Evolutionary conservation across 176 grass and related monocot genomes (phyloP).

Genomic region (Avena eriantha): DNA sequence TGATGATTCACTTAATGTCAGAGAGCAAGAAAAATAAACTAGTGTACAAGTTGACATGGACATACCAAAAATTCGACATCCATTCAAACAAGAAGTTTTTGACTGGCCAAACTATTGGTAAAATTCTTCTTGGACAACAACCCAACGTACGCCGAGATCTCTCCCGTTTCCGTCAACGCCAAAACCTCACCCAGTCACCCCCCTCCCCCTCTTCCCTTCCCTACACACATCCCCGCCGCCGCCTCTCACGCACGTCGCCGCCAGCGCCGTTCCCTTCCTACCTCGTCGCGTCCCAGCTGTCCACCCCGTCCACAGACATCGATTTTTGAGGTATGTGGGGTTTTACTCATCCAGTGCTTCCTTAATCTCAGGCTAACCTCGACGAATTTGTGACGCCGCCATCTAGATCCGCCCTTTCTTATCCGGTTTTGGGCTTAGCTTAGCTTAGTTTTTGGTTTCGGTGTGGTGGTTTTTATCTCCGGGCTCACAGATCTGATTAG

Average conservation of each 20-base stretch:
- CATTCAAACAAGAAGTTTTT: neutral
- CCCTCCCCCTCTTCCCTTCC: slow-evolving; percentile 2
- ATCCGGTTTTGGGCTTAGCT: neutral
- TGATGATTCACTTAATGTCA: no score
- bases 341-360: neutral
- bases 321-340: neutral
- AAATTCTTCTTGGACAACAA: neutral
- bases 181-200: neutral
- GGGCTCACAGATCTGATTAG: neutral
- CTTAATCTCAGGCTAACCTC: neutral
- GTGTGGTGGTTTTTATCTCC: neutral
- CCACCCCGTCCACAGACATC: neutral
- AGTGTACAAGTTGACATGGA: neutral
- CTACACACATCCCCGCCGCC: neutral
- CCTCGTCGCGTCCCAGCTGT: neutral
- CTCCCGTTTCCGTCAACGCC: slow-evolving; percentile 7
- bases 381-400: neutral
- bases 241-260: neutral
- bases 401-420: slow-evolving; percentile 17
- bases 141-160: neutral
- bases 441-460: neutral
- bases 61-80: neutral
- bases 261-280: neutral
- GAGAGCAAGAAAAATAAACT: no score
- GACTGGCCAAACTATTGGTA: neutral